Conservation (phyloP, 78 protist species). For the Anaeramoeba flamelloides region DNA sequence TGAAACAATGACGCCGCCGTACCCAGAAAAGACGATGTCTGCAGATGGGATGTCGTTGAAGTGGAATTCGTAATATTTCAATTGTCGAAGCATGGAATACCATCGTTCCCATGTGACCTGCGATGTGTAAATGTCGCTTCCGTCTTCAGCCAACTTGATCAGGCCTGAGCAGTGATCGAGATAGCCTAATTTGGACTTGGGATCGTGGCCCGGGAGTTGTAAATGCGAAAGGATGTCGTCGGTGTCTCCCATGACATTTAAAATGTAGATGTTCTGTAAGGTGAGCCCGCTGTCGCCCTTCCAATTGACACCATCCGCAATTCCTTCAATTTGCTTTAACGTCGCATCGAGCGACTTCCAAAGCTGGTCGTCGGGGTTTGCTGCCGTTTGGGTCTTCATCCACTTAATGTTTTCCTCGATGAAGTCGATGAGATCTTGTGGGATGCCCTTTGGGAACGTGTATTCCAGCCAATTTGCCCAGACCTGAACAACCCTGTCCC, state of each 20-base stretch:
- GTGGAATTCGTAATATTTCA: too few relatives aligned
- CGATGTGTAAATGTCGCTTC: background rate
- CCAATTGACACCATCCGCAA: background rate
- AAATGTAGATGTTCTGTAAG: background rate
- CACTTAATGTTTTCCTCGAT: background rate
- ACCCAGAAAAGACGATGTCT: too few relatives aligned
- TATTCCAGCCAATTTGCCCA: background rate
- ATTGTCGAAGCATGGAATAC: too few relatives aligned
- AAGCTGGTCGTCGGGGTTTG: background rate
- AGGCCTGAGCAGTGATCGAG: background rate
- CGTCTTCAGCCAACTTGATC: background rate
- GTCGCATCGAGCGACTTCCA: background rate
- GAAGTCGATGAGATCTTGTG: background rate
- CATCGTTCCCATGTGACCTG: background rate
- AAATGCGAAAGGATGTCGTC: background rate
- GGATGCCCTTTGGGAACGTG: background rate
- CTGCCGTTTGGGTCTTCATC: background rate
- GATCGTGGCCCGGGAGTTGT: background rate
- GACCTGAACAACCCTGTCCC: background rate
- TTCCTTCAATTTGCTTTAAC: background rate
- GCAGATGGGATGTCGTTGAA: too few relatives aligned
- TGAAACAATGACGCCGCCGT: background rate
- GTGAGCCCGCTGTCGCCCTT: background rate
- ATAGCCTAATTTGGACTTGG: background rate
- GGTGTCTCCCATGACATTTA: background rate